A percentile compares a stretch with the other conserved stretches of the same genome.
phyloP scores from a whole-genome alignment of 2,329 filamentous ascomycete genomes.

The Pseudocercospora eumusae region DNA sequence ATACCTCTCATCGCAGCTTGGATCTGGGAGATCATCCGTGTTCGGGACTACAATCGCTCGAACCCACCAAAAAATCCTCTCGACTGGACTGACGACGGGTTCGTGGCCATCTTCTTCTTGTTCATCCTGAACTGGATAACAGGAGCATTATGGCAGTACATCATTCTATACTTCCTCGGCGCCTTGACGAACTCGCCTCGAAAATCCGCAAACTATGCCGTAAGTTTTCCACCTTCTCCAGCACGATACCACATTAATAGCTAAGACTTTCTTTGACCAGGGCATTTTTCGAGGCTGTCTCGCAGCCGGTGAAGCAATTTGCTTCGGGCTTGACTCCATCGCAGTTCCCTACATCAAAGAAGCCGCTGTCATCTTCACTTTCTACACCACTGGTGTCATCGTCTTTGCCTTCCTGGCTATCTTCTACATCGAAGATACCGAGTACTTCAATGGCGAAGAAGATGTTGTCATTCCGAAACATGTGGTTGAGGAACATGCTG shows the following conservation, averaged over 20 bases:
- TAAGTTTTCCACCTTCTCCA: too few species aligned
- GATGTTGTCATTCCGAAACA: slow-evolving; percentile 36
- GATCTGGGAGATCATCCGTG: slow-evolving; percentile 38
- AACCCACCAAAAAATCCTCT: slow-evolving; percentile 24
- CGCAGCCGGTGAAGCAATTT: slow-evolving; percentile 36
- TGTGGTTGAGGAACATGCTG: slow-evolving; percentile 28
- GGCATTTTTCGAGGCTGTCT: slow-evolving; percentile 36
- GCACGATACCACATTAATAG: too few species aligned
- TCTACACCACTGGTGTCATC: slow-evolving; percentile 27
- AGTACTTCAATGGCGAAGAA: slow-evolving; percentile 35
- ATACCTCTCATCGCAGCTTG: slow-evolving; percentile 34
- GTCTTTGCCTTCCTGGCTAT: slow-evolving; percentile 27
- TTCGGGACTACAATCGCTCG: slow-evolving; percentile 31
- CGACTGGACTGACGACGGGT: slow-evolving; percentile 34
- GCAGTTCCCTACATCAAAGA: slow-evolving; percentile 33
- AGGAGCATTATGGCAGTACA: slow-evolving; percentile 37
- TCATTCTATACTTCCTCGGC: slow-evolving; percentile 37
- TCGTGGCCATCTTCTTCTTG: slow-evolving; percentile 32
- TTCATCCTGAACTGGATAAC: slow-evolving; percentile 33
- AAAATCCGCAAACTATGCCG: slow-evolving; percentile 25
- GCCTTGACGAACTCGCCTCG: slow-evolving; percentile 34
- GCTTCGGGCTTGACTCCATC: slow-evolving; percentile 36
- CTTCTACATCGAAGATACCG: slow-evolving; percentile 34
- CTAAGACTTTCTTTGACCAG: too few species aligned
- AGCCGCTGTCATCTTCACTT: slow-evolving; percentile 30